Evolutionary conservation across 225 moss, liverwort and hornwort genomes (phyloP), one percentile per base, ranked within the genome.

Genomic region (Bryoerythrophyllum caledonicum): DNA sequence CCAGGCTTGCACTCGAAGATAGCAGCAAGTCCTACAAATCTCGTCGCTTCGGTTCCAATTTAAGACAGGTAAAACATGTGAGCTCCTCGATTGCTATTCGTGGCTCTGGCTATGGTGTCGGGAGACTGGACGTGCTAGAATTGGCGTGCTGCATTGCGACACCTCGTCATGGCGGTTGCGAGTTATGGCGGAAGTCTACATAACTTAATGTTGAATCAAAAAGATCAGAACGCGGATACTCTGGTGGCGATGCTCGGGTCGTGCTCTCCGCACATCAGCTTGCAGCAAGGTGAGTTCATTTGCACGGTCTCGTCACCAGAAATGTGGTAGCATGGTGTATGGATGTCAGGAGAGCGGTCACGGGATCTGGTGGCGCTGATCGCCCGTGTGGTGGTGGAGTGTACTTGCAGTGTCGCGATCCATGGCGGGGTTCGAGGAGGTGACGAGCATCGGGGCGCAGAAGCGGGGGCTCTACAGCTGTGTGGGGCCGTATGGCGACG

Each of bases 171-270:
- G 81, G 38, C 38, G 38, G 38, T 38, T 38, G 38, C 38, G 8
- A 38, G 38, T n/a, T 80, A 75, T 35, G 73, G 74, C 38, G 74
- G 81, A 6, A 20, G 48, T 49, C 48, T 54, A 8, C 85, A 82
- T 60, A 93, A 87, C 83, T 79, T 93, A 74, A 91, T 96, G 90
- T 89, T 93, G 27, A 66, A 46, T 90, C 82, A 89, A 24, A 90
- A 82, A 84, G 95, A 93, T 68, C 89, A 88, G 72, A 87, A 76
- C 68, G 83, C 95, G 10, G 91, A 96, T 14, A 87, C 95, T 24
- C 82, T 96, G 20, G 95, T 90, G n/a, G 95, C 95, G 19, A 90
- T 95, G 95, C 81, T 95, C 17, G 93, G 91, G 27, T 88, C 91
- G 10, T 91, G 95, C 80, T 88, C 91, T 35, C 83, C 91, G 16